A percentile compares a stretch with the other conserved stretches of the same genome.
These are phyloP conservation scores for Acanthamoeba lugdunensis DNA, from an alignment of 208 protist genomes.

Conservation along the genomic window DNA sequence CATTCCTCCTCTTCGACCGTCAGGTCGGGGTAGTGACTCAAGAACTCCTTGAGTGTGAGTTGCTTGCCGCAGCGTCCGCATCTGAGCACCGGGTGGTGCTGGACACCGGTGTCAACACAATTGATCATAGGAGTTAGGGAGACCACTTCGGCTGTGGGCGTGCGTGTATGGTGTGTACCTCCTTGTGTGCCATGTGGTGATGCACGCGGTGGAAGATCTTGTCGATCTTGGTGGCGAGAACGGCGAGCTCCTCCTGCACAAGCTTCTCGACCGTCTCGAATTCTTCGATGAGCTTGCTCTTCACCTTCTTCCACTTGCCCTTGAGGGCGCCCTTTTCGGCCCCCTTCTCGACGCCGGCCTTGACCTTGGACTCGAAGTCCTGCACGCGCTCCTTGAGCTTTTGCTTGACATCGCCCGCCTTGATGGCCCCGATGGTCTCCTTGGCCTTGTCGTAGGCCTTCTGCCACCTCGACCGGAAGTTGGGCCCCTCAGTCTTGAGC, in stretches of 20 bases:
- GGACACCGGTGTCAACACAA: not conserved
- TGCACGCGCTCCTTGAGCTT: not conserved
- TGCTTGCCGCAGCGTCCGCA: constrained; percentile 31
- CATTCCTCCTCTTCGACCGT: not conserved
- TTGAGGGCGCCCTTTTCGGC: not conserved
- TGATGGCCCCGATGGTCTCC: not conserved
- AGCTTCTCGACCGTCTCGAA: not conserved
- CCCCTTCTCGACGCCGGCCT: not conserved
- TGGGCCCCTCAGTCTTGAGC: not conserved
- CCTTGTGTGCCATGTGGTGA: constrained; percentile 26
- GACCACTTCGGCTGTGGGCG: not conserved
- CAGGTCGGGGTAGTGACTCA: not conserved
- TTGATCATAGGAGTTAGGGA: not conserved
- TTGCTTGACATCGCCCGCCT: not conserved
- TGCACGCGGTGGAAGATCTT: constrained; percentile 32
- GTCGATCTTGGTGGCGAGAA: not conserved
- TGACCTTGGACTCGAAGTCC: not conserved
- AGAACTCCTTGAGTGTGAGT: constrained; percentile 23
- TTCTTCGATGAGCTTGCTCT: not conserved
- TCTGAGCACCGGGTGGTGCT: constrained; percentile 27
- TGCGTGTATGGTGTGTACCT: not conserved
- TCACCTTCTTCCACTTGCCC: constrained; percentile 36
- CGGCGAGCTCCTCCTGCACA: not conserved
- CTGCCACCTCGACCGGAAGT: not conserved
- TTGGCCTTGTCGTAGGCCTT: not conserved